Evolutionary conservation across 805 yeast species (phyloP).

Genomic region (Saccharomycopsis synnaedendra): DNA sequence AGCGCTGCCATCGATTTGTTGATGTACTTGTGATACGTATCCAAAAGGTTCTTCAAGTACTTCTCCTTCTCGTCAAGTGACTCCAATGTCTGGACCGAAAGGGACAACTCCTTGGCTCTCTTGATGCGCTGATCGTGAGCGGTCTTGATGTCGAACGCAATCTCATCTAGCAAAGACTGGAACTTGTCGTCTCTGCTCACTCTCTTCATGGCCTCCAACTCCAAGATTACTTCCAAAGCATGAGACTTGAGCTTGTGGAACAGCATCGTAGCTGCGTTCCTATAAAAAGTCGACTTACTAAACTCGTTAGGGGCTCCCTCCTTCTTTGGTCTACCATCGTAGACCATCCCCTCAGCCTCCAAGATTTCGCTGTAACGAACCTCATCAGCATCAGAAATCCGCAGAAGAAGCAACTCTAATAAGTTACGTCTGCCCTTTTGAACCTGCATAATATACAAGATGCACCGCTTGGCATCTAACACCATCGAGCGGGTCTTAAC

Average conservation of each 20-base stretch:
- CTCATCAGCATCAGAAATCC: constrained; percentile 63
- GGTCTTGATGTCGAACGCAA: constrained; percentile 67
- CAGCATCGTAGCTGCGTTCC: constrained; percentile 35
- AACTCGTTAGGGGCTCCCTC: constrained; percentile 22
- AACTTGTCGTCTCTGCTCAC: constrained; percentile 59
- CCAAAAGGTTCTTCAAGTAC: constrained; percentile 30
- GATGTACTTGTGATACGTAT: constrained; percentile 34
- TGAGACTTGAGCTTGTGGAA: constrained; percentile 71
- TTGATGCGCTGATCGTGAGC: constrained; percentile 40
- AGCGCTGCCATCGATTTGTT: constrained; percentile 38
- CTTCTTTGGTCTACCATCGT: background rate
- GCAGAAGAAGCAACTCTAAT: constrained; percentile 56
- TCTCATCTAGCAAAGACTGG: constrained; percentile 71
- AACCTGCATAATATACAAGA: constrained; percentile 73
- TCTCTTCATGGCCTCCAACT: constrained; percentile 57
- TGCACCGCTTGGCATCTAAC: constrained; percentile 71
- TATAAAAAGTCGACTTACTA: constrained; percentile 35
- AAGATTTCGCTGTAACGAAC: constrained; percentile 46
- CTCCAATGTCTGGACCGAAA: constrained; percentile 32
- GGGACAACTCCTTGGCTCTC: constrained; percentile 33
- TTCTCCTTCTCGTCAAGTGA: constrained; percentile 34
- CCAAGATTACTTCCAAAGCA: constrained; percentile 64
- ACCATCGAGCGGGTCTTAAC: constrained; percentile 47
- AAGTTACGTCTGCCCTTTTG: constrained; percentile 57
- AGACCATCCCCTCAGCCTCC: background rate